Evolutionary conservation across 345 rosid species (phyloP).

Genomic region (Laguncularia racemosa): DNA sequence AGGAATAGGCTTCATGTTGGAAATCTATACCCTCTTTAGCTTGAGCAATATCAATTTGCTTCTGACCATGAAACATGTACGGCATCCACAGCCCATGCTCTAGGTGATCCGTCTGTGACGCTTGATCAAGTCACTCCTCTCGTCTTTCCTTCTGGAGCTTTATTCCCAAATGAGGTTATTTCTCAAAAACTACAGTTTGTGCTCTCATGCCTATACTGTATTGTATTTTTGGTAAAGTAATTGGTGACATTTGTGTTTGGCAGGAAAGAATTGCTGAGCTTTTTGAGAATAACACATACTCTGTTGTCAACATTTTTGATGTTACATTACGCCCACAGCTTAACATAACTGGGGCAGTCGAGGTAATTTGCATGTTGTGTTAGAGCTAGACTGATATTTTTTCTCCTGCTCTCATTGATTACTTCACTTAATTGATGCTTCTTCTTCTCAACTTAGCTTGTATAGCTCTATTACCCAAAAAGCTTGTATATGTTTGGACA

Average conservation of each 20-base stretch:
- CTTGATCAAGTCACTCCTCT: slow-evolving; percentile 80
- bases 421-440: not conserved
- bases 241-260: slow-evolving; percentile 7
- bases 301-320: slow-evolving; percentile 92
- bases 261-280: slow-evolving; percentile 83
- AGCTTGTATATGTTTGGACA: not conserved
- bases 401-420: too few relatives aligned
- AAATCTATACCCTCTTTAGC: too few relatives aligned
- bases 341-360: slow-evolving; percentile 80
- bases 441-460: not conserved
- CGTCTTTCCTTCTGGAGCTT: slow-evolving; percentile 65
- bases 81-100: slow-evolving; percentile 54
- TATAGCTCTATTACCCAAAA: too few relatives aligned
- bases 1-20: too few relatives aligned
- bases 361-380: slow-evolving; percentile 35
- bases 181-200: slow-evolving; percentile 3
- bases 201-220: not conserved
- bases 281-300: slow-evolving; percentile 79
- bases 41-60: not conserved
- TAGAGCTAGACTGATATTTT: not conserved
- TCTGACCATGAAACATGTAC: not conserved
- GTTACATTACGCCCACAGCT: slow-evolving; percentile 90
- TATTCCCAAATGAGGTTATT: slow-evolving; percentile 82
- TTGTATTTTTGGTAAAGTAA: slow-evolving; percentile 1
- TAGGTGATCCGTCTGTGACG: slow-evolving; percentile 74